Base-by-base conservation (phyloP, 345 rosid species). In the Clausena lansium region DNA sequence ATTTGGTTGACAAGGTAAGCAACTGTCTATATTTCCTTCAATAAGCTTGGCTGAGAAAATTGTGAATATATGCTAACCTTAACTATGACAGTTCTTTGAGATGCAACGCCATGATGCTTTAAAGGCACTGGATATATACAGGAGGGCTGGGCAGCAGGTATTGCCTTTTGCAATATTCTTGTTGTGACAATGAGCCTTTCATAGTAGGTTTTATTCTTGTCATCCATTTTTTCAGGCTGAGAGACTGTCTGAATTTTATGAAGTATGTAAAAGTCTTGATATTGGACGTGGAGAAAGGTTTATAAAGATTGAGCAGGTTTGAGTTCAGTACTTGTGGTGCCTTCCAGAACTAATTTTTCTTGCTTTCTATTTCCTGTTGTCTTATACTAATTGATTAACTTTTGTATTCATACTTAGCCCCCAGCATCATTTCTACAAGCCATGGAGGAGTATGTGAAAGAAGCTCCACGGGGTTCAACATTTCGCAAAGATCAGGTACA, bases 391-490 rank as follows among this genome's bases (percentile, higher is more conserved):
- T 50, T 72, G 66, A 59, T 25, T 45, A 62, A 71, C 27, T 36
- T 54, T 74, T 81, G 4, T 50, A 20, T 78, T 63, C 27, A 59
- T 73, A 66, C 82, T 78, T 70, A 76, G 74, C 98, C 98, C 74
- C 98, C 97, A 45, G 84, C 89, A 60, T 96, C 99, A 58, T 94
- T 96, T 84, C 88, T 94, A 63, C 99, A 91, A 96, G 90, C 97
- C 67, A 96, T 96, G 99, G 99, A 96, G 89, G 99, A 96, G 70
- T 96, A 94, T 82, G 94, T 92, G 54, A 89, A 79, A 81, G 99
- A 96, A 36, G 97, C 97, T 80, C 97, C 98, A 76, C 82, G 88
- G 71, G 65, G 72, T 80, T 88, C 90, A 69, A 83, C 86, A 32
- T 76, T 73, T 77, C 89, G 83, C 77, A 96, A 94, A 80, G 96